Percentiles rank a stretch among this genome's conserved stretches.
phyloP scores from a whole-genome alignment of 306 rosid species.

The Cicer chorassanicum region DNA sequence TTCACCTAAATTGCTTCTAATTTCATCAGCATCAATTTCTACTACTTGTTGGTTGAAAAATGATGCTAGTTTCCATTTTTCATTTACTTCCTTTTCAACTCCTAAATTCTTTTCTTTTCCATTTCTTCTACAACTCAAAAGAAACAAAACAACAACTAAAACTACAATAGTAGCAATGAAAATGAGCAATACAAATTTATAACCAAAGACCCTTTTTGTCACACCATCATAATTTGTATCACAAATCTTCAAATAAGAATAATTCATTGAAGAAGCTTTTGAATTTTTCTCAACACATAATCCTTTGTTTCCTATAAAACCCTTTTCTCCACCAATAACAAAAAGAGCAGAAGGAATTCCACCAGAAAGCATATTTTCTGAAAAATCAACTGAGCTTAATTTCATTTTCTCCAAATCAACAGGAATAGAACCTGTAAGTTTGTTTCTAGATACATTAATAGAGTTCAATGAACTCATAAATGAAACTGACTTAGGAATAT shows the following conservation, averaged over 20 bases:
- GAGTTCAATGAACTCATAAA: slow-evolving; percentile 79
- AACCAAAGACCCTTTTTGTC: slow-evolving; percentile 46
- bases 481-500: slow-evolving; percentile 70
- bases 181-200: slow-evolving; percentile 60
- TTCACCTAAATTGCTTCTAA: slow-evolving; percentile 73
- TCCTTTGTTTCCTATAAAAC: slow-evolving; percentile 70
- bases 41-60: slow-evolving; percentile 59
- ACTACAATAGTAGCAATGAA: slow-evolving; percentile 54
- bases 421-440: slow-evolving; percentile 74
- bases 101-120: slow-evolving; percentile 40
- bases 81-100: slow-evolving; percentile 50
- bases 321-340: slow-evolving; percentile 73
- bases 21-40: slow-evolving; percentile 76
- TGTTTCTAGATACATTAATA: slow-evolving; percentile 73
- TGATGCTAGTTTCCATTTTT: slow-evolving; percentile 77
- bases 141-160: slow-evolving; percentile 52
- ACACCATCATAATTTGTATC: slow-evolving; percentile 43
- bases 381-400: slow-evolving; percentile 83
- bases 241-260: slow-evolving; percentile 63
- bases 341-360: slow-evolving; percentile 69
- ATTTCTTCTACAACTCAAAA: slow-evolving; percentile 58
- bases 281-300: slow-evolving; percentile 69
- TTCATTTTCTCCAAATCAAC: slow-evolving; percentile 66
- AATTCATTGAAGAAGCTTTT: slow-evolving; percentile 44
- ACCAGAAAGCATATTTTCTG: slow-evolving; percentile 73